Percentiles rank a stretch among this genome's conserved stretches.
These are phyloP conservation scores for Auricularia auricula-judae DNA, from an alignment of 768 basidiomycete species.

Conservation along the genomic window DNA sequence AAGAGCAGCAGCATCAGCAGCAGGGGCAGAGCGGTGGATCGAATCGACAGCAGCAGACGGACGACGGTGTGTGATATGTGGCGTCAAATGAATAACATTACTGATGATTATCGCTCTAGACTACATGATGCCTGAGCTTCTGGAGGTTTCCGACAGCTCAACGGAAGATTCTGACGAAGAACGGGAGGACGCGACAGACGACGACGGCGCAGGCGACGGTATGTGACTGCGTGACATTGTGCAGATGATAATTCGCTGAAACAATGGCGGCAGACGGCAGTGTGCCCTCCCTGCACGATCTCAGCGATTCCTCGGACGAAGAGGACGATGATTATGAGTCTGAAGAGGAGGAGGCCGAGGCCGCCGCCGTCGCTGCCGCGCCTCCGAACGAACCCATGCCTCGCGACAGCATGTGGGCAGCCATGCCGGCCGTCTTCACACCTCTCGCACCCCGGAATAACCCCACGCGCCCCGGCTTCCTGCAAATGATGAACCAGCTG, in stretches of 20 bases:
- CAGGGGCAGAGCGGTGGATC: no score
- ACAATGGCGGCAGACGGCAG: background rate
- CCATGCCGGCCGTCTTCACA: background rate
- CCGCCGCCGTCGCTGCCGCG: no score
- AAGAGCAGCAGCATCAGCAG: no score
- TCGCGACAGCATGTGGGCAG: background rate
- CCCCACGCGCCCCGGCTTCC: background rate
- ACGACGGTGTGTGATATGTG: background rate
- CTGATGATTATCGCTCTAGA: background rate
- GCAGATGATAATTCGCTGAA: no score
- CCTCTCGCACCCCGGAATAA: background rate
- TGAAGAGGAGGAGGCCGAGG: background rate
- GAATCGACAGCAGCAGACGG: no score
- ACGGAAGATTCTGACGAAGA: background rate
- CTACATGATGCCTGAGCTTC: background rate
- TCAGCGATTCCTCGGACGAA: background rate
- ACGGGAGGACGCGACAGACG: background rate
- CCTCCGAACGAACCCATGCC: no score
- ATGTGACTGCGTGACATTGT: background rate
- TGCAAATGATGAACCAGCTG: background rate
- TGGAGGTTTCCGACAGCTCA: background rate
- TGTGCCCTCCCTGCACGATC: background rate
- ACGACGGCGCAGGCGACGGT: background rate
- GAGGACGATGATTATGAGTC: background rate
- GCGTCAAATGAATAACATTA: background rate